Evolutionary conservation across 2,329 filamentous ascomycete genomes (phyloP).

Genomic region (Pyrenophora seminiperda): DNA sequence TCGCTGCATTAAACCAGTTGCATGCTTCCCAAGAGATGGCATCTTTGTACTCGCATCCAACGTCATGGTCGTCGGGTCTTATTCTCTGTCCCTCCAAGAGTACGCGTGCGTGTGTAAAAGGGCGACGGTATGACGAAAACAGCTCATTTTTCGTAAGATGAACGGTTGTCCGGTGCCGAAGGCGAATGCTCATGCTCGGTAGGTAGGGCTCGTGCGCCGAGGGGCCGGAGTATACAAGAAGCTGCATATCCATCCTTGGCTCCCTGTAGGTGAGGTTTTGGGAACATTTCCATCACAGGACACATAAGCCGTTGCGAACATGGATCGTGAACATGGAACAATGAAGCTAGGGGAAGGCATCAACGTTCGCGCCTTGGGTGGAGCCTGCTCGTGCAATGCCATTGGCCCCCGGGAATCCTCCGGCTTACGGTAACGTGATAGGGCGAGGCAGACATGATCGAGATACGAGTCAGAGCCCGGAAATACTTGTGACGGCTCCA

Average conservation of each 20-base stretch:
- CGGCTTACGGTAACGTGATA: not conserved
- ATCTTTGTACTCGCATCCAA: not conserved
- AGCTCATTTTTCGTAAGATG: slow-evolving; percentile 7
- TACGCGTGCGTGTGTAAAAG: no score
- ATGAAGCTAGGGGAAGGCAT: slow-evolving; percentile 1
- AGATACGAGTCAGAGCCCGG: slow-evolving; percentile 4
- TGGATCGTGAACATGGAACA: no score
- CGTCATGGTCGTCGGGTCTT: not conserved
- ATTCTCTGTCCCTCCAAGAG: no score
- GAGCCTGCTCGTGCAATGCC: slow-evolving; percentile 10
- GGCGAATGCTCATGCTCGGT: not conserved
- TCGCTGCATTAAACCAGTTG: no score
- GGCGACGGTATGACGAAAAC: not conserved
- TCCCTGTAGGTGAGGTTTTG: not conserved
- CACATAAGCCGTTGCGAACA: slow-evolving; percentile 6
- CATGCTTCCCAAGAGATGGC: no score
- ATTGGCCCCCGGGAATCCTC: slow-evolving; percentile 9
- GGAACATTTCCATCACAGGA: not conserved
- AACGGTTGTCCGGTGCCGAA: slow-evolving; percentile 3
- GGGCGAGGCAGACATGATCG: slow-evolving; percentile 20
- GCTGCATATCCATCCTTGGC: not conserved
- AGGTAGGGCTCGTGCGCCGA: not conserved
- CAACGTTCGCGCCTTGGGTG: slow-evolving; percentile 2
- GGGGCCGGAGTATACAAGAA: not conserved
- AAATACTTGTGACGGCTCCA: not conserved